Conservation (phyloP, 345 rosid genomes). For the Crucihimalaya himalaica region DNA sequence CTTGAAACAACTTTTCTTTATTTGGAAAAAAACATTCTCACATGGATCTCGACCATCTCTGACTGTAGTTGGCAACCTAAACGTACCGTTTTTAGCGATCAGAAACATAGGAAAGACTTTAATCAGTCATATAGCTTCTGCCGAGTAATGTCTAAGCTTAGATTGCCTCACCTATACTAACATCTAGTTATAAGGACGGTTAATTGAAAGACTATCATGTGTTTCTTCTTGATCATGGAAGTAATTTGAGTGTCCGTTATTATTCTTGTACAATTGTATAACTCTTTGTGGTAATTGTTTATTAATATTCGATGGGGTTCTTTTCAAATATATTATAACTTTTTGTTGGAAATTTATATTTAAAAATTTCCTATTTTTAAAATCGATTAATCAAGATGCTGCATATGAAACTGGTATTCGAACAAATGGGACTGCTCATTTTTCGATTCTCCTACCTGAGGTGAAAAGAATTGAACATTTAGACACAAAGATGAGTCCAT, state of each 20-base stretch:
- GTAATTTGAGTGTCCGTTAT: neutral
- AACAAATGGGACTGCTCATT: neutral
- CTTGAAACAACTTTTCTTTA: slow-evolving; percentile 13
- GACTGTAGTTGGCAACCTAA: neutral
- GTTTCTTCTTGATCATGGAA: neutral
- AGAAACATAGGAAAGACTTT: slow-evolving; percentile 11
- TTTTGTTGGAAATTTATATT: no score
- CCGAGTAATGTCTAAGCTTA: neutral
- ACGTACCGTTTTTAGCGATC: neutral
- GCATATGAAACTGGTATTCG: no score
- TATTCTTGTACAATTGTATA: neutral
- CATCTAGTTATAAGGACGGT: neutral
- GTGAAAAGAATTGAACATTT: no score
- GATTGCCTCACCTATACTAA: slow-evolving; percentile 10
- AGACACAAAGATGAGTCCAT: no score
- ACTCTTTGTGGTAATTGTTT: neutral
- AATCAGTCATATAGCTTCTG: neutral
- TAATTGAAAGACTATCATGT: neutral
- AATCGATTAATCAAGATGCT: no score
- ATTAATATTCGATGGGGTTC: neutral
- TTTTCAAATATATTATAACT: no score
- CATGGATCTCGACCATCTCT: slow-evolving; percentile 11
- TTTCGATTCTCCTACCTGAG: no score
- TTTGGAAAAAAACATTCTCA: slow-evolving; percentile 13
- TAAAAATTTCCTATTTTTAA: no score